Evolutionary conservation across 352 stramenopile genomes (phyloP).

Genomic region (Pythium phragmitis): DNA sequence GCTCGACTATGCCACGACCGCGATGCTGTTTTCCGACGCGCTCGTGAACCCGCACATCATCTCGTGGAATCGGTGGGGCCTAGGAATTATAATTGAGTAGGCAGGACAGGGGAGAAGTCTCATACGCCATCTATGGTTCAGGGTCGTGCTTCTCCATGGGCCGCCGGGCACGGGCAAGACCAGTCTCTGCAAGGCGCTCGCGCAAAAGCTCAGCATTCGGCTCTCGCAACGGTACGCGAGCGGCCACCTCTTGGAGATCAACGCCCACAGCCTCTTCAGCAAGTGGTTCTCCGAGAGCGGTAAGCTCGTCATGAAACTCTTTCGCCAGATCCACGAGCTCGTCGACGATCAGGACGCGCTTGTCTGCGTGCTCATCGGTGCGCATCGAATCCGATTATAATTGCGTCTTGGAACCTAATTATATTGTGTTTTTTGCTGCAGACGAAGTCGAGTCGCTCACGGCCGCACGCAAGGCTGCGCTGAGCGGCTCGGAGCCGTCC

Average conservation of each 20-base stretch:
- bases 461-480: conserved; percentile 64
- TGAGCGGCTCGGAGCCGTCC: conserved; percentile 82
- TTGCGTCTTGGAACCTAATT: neutral
- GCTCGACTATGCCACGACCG: conserved; percentile 87
- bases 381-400: conserved; percentile 3
- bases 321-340: conserved; percentile 90
- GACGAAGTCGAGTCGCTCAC: conserved; percentile 93
- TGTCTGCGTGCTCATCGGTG: conserved; percentile 90
- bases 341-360: conserved; percentile 87
- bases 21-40: conserved; percentile 88
- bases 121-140: neutral
- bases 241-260: conserved; percentile 89
- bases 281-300: conserved; percentile 95
- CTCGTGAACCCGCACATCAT: conserved; percentile 89
- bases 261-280: conserved; percentile 92
- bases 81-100: neutral
- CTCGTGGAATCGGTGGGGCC: conserved; percentile 83
- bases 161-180: conserved; percentile 93
- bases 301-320: conserved; percentile 92
- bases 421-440: conserved; percentile 8
- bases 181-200: conserved; percentile 89
- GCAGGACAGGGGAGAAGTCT: neutral
- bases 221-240: conserved; percentile 65
- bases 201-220: conserved; percentile 91
- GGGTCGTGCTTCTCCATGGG: conserved; percentile 89